phyloP scores from a whole-genome alignment of 768 basidiomycete species.

The Rhodocollybia butyracea region DNA sequence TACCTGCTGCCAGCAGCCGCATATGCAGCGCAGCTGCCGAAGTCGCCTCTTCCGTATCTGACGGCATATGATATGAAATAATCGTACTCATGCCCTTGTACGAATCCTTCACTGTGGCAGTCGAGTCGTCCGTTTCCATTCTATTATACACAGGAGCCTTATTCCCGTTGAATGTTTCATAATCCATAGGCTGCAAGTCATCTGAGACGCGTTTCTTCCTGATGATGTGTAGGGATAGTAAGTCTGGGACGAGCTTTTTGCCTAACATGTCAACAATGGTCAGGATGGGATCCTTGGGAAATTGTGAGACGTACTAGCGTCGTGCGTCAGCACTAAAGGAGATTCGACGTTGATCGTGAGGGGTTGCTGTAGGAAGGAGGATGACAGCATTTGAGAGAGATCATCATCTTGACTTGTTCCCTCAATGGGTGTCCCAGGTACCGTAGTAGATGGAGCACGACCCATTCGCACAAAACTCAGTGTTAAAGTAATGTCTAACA shows the following conservation, averaged over 20 bases:
- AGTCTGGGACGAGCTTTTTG: slow-evolving; percentile 28
- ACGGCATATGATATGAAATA: slow-evolving; percentile 32
- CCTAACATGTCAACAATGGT: neutral
- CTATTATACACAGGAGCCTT: neutral
- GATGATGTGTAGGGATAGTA: slow-evolving; percentile 38
- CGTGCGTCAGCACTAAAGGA: slow-evolving; percentile 16
- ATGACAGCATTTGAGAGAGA: slow-evolving; percentile 5
- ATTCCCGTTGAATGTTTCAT: neutral
- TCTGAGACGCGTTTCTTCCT: slow-evolving; percentile 15
- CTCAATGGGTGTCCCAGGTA: neutral
- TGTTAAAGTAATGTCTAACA: slow-evolving; percentile 40
- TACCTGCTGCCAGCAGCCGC: slow-evolving; percentile 26
- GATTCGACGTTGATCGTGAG: slow-evolving; percentile 31
- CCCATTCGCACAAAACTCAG: slow-evolving; percentile 31
- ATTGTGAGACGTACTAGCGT: neutral
- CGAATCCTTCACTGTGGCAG: neutral
- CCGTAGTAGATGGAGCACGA: neutral
- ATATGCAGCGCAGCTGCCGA: slow-evolving; percentile 24
- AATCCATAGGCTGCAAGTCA: neutral
- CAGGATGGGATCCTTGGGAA: neutral
- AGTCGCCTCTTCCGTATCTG: slow-evolving; percentile 18
- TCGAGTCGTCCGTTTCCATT: neutral
- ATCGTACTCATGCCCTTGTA: slow-evolving; percentile 21
- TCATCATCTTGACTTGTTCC: neutral
- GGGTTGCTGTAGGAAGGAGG: slow-evolving; percentile 9